Evolutionary conservation across 441 rosid species (phyloP).

Genomic region (Melastoma candidum): DNA sequence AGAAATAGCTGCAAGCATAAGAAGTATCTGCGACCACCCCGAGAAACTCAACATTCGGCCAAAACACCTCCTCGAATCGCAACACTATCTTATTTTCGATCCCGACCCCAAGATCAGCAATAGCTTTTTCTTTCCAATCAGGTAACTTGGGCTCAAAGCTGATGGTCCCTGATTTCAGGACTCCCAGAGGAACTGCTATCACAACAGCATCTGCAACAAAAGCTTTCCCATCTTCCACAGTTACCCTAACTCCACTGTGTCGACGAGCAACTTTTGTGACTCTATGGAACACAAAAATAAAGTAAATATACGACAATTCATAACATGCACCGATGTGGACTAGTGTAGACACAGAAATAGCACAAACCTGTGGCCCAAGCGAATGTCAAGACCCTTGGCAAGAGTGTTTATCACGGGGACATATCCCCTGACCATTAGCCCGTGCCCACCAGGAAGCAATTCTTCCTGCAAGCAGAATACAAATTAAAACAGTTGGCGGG

Average conservation of each 20-base stretch:
- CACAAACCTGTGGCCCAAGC: constrained; percentile 54
- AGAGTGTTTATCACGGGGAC: constrained; percentile 72
- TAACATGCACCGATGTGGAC: not conserved
- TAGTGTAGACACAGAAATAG: not conserved
- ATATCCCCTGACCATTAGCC: constrained; percentile 87
- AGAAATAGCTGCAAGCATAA: constrained; percentile 73
- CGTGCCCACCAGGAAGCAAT: constrained; percentile 88
- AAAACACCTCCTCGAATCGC: constrained; percentile 51
- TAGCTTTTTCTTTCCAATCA: constrained; percentile 69
- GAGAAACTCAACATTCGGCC: constrained; percentile 78
- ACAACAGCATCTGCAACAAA: constrained; percentile 71
- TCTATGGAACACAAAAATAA: constrained; percentile 24
- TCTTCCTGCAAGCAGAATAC: constrained; percentile 39
- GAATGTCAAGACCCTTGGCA: constrained; percentile 58
- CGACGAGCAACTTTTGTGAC: constrained; percentile 45
- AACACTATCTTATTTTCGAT: constrained; percentile 78
- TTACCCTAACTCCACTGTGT: constrained; percentile 42
- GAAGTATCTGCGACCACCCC: constrained; percentile 71
- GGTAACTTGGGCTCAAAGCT: constrained; percentile 77
- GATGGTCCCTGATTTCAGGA: constrained; percentile 69
- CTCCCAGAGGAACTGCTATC: constrained; percentile 65
- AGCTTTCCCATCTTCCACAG: constrained; percentile 43
- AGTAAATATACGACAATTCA: constrained; percentile 1
- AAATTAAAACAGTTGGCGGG: too few relatives aligned
- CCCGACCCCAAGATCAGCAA: constrained; percentile 80